Base-by-base conservation (phyloP, 192 early-diverging fungal species). In the Linnemannia schmuckeri region DNA sequence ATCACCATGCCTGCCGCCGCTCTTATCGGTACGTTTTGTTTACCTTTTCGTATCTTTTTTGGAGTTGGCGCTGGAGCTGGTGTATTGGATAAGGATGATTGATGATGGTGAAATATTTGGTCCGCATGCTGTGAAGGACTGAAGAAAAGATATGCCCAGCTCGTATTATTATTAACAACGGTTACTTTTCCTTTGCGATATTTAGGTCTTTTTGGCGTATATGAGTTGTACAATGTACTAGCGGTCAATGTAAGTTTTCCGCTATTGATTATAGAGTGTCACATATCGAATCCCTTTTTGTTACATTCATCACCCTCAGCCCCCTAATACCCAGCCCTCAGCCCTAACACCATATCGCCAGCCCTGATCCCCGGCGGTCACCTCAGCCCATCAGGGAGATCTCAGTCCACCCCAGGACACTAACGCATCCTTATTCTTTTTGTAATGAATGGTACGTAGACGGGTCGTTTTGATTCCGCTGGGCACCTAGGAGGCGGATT, bases 1-100 rank as follows among this genome's bases (percentile, higher is more conserved):
- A 82, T 90, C 63, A 90, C 88, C 49, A 92, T 92, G 90, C 90
- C 90, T 20, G 91, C 91, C 5, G 87, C 87, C 33, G 90, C 82
- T 0, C 85, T 90, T 20, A 80, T 86, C 24, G 84, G 84, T 86
- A 80, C 30, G 74, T 22, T 27, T 35, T 41, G n/a, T 33, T 42
- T 10, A 24, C 3, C 8, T 27, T 18, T 46, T 30, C 0, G 33
- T 27, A 42, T 41, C 18, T 22, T 52, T 20, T 4, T 52, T 52
- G 18, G n/a, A 57, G 6, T 9, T n/a, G 55, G 55, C 55, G 27
- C 38, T 12, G 55, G 55, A 24, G 27, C 38, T 12, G 38, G 5
- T 35, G 35, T 41, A 22, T 1, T 33, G 30, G 38, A 63, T 30
- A 6, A 10, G 22, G 10, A n/a, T 24, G n/a, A 10, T 52, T 13